phyloP scores from a whole-genome alignment of 192 early-diverging fungal genomes.

The Powellomyces hirtus region DNA sequence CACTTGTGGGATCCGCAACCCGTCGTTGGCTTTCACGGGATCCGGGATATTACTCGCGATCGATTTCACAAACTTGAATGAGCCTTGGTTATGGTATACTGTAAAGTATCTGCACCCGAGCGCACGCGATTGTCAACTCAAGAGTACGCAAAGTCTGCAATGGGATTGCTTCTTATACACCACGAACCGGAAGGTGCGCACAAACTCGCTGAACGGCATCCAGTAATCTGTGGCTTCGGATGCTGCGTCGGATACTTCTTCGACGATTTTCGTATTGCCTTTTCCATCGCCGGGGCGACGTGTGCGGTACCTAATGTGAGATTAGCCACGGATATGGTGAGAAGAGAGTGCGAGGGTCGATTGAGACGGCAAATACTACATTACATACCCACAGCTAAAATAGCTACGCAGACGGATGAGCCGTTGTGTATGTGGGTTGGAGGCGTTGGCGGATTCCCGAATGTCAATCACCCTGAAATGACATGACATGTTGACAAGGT shows the following conservation, averaged over 20 bases:
- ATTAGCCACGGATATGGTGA: too few species aligned
- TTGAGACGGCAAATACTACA: neutral
- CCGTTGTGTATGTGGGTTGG: slow-evolving; percentile 1
- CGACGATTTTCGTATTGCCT: slow-evolving; percentile 20
- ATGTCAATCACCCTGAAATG: slow-evolving; percentile 37
- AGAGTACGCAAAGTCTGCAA: neutral
- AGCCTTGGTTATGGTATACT: slow-evolving; percentile 44
- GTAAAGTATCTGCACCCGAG: slow-evolving; percentile 11
- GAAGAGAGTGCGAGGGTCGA: too few species aligned
- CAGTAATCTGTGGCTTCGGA: slow-evolving; percentile 33
- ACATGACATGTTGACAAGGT: slow-evolving; percentile 31
- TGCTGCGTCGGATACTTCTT: slow-evolving; percentile 27
- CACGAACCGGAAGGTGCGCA: slow-evolving; percentile 36
- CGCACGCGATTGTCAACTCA: neutral
- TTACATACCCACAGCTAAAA: slow-evolving; percentile 40
- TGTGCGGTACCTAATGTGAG: neutral
- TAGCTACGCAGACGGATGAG: slow-evolving; percentile 30
- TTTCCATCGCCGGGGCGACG: slow-evolving; percentile 21
- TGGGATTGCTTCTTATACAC: neutral
- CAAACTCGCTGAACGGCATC: slow-evolving; percentile 38
- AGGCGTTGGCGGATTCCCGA: slow-evolving; percentile 9
- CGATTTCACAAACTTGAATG: slow-evolving; percentile 47
- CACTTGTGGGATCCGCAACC: slow-evolving; percentile 40
- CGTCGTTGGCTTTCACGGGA: slow-evolving; percentile 43
- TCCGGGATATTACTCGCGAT: slow-evolving; percentile 43